phyloP scores from a whole-genome alignment of 805 yeast genomes.

The Candida boidinii region DNA sequence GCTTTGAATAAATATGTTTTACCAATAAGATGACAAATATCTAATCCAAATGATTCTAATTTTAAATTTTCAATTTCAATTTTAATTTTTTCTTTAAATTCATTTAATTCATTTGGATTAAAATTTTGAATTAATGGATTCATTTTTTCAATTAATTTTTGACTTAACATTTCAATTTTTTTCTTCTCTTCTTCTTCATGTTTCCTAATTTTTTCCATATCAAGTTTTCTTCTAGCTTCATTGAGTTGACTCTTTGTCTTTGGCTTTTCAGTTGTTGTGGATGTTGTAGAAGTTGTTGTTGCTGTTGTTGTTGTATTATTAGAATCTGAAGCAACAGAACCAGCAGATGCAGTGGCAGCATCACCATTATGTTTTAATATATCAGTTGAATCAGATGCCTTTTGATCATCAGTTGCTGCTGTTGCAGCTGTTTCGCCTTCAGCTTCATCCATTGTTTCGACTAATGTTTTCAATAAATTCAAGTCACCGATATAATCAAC shows the following conservation, averaged over 20 bases:
- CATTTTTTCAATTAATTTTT: slow-evolving; percentile 36
- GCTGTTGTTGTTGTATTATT: background rate
- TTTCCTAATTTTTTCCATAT: slow-evolving; percentile 19
- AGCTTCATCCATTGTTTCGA: slow-evolving; percentile 23
- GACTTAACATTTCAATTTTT: slow-evolving; percentile 49
- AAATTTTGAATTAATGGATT: slow-evolving; percentile 33
- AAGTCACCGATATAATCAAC: slow-evolving; percentile 83
- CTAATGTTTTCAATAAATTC: slow-evolving; percentile 66
- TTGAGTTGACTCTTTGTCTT: no score
- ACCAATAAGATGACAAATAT: slow-evolving; percentile 71
- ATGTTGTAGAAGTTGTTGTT: slow-evolving; percentile 1
- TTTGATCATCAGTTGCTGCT: slow-evolving; percentile 8
- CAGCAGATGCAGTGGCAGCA: background rate
- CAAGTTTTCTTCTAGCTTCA: slow-evolving; percentile 10
- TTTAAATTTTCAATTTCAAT: slow-evolving; percentile 80
- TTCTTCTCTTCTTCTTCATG: slow-evolving; percentile 27
- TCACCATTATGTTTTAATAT: slow-evolving; percentile 6
- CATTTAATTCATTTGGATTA: slow-evolving; percentile 34
- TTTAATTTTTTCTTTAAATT: slow-evolving; percentile 54
- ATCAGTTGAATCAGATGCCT: slow-evolving; percentile 1
- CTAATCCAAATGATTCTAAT: slow-evolving; percentile 80
- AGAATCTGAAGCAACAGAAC: slow-evolving; percentile 1
- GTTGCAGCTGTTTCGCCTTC: slow-evolving; percentile 20
- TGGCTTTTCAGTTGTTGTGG: no score
- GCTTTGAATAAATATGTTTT: slow-evolving; percentile 59